Conservation (phyloP, 2,329 filamentous ascomycete genomes). For the Paracoccidioides brasiliensis region DNA sequence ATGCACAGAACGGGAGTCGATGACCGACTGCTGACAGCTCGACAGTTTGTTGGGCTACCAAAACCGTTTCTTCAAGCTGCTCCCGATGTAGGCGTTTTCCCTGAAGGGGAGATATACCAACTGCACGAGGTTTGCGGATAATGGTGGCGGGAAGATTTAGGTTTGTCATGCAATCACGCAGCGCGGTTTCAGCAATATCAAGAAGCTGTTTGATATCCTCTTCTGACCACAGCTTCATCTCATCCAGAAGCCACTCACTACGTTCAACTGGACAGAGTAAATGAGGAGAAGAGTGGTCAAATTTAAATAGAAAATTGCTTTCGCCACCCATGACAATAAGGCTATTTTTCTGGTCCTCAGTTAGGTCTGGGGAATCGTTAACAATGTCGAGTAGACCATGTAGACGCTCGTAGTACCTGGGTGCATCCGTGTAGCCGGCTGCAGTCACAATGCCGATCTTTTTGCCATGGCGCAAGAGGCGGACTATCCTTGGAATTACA, state of each 20-base stretch:
- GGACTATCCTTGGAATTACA: slow-evolving; percentile 55
- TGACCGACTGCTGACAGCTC: slow-evolving; percentile 62
- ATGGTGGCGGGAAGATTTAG: slow-evolving; percentile 68
- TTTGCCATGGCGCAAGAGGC: slow-evolving; percentile 63
- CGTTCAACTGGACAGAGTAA: slow-evolving; percentile 52
- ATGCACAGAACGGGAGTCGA: slow-evolving; percentile 81
- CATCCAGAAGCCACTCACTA: slow-evolving; percentile 47
- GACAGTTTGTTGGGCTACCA: slow-evolving; percentile 84
- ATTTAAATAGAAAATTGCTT: slow-evolving; percentile 87
- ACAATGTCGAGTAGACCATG: slow-evolving; percentile 78
- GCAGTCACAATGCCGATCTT: slow-evolving; percentile 93
- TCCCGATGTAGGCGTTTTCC: slow-evolving; percentile 65
- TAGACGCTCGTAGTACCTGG: slow-evolving; percentile 74
- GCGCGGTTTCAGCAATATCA: slow-evolving; percentile 72
- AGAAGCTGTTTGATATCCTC: slow-evolving; percentile 66
- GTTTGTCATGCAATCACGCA: slow-evolving; percentile 67
- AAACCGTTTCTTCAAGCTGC: slow-evolving; percentile 85
- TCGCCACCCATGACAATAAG: slow-evolving; percentile 91
- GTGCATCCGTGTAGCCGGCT: slow-evolving; percentile 80
- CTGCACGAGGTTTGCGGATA: slow-evolving; percentile 77
- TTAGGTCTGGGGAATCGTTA: slow-evolving; percentile 46
- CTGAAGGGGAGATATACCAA: slow-evolving; percentile 58
- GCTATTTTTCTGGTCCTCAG: slow-evolving; percentile 56
- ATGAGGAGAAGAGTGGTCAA: slow-evolving; percentile 49
- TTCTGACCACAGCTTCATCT: slow-evolving; percentile 41